phyloP scores from a whole-genome alignment of 1,284 basidiomycete genomes.

The Mrakiaceae sp. region DNA sequence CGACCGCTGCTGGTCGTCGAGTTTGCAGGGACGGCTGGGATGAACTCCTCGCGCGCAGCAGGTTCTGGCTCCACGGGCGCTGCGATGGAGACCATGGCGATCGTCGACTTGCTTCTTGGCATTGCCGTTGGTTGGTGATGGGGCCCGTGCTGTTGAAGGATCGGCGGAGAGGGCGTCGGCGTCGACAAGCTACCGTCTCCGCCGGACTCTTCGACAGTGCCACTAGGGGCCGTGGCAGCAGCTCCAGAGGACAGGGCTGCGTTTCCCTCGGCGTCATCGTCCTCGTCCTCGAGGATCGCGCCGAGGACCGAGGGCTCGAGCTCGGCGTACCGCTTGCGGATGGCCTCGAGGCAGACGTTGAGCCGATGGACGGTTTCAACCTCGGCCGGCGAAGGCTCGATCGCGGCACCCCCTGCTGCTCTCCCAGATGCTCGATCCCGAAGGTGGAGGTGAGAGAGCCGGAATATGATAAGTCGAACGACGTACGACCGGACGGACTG shows the following conservation, averaged over 20 bases:
- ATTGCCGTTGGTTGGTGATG: background rate
- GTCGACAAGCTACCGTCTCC: background rate
- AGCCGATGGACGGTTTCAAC: slow-evolving; percentile 37
- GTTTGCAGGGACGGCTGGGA: too few species aligned
- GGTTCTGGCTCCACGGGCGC: too few species aligned
- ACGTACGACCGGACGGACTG: slow-evolving; percentile 40
- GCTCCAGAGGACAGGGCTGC: background rate
- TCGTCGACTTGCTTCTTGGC: slow-evolving; percentile 1
- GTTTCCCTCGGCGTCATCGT: background rate
- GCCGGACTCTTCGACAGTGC: background rate
- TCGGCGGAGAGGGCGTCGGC: background rate
- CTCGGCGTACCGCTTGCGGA: slow-evolving; percentile 39
- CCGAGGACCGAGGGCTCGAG: slow-evolving; percentile 28
- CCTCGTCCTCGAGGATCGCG: slow-evolving; percentile 18
- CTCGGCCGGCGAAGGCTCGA: slow-evolving; percentile 27
- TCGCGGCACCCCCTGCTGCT: background rate
- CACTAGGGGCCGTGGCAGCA: background rate
- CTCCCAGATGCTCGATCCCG: background rate
- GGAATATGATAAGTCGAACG: slow-evolving; percentile 39
- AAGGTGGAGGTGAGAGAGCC: slow-evolving; percentile 37
- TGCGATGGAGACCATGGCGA: too few species aligned
- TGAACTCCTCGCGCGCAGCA: too few species aligned
- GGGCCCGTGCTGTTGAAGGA: background rate
- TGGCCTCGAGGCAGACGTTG: slow-evolving; percentile 37
- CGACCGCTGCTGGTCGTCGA: too few species aligned